These are phyloP conservation scores for Geotrichum australiense DNA, from an alignment of 1,139 yeast genomes.

Conservation along the genomic window DNA sequence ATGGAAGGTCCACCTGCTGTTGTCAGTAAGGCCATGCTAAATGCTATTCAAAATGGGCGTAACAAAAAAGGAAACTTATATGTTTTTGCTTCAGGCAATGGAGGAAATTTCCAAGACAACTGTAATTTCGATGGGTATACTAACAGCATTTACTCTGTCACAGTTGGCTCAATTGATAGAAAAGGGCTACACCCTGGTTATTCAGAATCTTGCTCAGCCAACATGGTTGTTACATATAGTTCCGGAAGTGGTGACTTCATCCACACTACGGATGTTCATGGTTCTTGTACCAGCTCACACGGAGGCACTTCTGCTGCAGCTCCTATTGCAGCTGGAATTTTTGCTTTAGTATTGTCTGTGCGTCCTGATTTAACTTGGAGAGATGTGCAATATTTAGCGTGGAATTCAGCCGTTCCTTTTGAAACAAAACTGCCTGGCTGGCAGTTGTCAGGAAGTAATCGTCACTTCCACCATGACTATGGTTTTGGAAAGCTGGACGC, in stretches of 20 bases:
- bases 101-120: conserved; percentile 74
- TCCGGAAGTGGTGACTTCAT: conserved; percentile 89
- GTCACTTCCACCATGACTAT: conserved; percentile 70
- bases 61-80: conserved; percentile 75
- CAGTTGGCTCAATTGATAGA: conserved; percentile 90
- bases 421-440: conserved; percentile 62
- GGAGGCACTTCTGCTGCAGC: conserved; percentile 99
- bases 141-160: conserved; percentile 87
- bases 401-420: conserved; percentile 62
- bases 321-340: conserved; percentile 93
- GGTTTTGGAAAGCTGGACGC: conserved; percentile 96
- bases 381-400: conserved; percentile 81
- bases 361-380: conserved; percentile 93
- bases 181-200: conserved; percentile 80
- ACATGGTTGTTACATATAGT: conserved; percentile 90
- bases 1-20: conserved; percentile 76
- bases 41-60: conserved; percentile 84
- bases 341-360: conserved; percentile 70
- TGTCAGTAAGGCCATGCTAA: conserved; percentile 73
- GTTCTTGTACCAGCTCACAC: conserved; percentile 65
- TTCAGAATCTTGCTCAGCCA: conserved; percentile 92
- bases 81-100: conserved; percentile 97
- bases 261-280: conserved; percentile 75
- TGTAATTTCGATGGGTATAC: conserved; percentile 98
- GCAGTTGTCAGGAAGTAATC: conserved; percentile 53